A percentile compares a stretch with the other conserved stretches of the same genome.
Evolutionary conservation across 1,139 yeast species (phyloP).

Genomic region (Wickerhamomyces sp.): DNA sequence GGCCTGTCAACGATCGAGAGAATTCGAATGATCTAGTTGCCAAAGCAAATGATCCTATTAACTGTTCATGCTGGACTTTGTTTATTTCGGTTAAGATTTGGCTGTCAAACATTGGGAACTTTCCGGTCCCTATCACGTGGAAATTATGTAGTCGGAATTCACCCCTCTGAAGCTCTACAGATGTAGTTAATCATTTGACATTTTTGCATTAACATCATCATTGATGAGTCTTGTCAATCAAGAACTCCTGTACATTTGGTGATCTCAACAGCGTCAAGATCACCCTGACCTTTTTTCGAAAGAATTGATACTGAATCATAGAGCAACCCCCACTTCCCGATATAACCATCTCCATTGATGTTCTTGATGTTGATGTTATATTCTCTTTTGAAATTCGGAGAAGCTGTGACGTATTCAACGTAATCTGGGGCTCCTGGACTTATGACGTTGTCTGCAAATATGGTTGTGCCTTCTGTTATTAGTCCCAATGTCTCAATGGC

Average conservation of each 20-base stretch:
- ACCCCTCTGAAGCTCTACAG: too few species aligned
- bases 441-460: conserved; percentile 38
- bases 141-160: too few species aligned
- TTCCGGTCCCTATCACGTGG: too few species aligned
- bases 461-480: conserved; percentile 36
- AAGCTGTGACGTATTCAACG: conserved; percentile 33
- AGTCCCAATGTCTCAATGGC: conserved; percentile 37
- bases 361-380: conserved; percentile 28
- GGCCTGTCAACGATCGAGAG: too few species aligned
- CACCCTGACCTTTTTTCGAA: neutral
- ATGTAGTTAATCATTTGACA: too few species aligned
- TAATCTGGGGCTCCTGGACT: conserved; percentile 39
- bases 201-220: conserved; percentile 1
- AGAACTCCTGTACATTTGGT: conserved; percentile 17
- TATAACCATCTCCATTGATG: conserved; percentile 28
- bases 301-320: conserved; percentile 32
- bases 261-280: conserved; percentile 10
- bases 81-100: too few species aligned
- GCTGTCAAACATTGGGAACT: too few species aligned
- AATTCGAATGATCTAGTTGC: too few species aligned
- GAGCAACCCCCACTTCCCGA: conserved; percentile 42
- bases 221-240: neutral
- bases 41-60: too few species aligned
- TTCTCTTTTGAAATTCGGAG: conserved; percentile 35
- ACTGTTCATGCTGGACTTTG: too few species aligned